A percentile compares a stretch with the other conserved stretches of the same genome.
Evolutionary conservation across 352 stramenopile species (phyloP).

Genomic region (Pythium oligandrum): DNA sequence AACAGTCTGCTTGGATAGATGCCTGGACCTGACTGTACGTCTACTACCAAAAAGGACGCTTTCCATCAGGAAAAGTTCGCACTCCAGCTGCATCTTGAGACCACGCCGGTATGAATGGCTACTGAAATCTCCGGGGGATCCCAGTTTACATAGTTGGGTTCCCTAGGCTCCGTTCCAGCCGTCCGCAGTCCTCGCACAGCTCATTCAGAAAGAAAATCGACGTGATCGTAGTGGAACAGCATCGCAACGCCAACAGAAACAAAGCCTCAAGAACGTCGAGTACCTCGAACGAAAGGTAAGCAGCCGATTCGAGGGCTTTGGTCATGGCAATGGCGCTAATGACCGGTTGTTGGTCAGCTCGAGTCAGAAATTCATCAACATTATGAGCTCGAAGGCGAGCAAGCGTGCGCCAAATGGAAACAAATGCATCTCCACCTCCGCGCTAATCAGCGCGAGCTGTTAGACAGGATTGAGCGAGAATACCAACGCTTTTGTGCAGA

Average conservation of each 20-base stretch:
- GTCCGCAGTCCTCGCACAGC: conserved; percentile 36
- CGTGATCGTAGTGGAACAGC: conserved; percentile 1
- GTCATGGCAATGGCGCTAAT: conserved; percentile 1
- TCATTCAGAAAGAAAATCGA: conserved; percentile 35
- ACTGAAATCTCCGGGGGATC: too few relatives aligned
- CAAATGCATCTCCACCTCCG: conserved; percentile 18
- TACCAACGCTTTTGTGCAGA: conserved; percentile 16
- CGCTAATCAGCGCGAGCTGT: conserved; percentile 11
- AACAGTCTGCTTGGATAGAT: too few relatives aligned
- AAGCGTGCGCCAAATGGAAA: conserved; percentile 48
- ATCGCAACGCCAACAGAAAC: too few relatives aligned
- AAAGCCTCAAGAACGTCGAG: conserved; percentile 26
- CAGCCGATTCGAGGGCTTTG: too few relatives aligned
- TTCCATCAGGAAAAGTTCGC: conserved; percentile 34
- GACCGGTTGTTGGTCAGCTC: conserved; percentile 20
- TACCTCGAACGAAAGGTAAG: conserved; percentile 49
- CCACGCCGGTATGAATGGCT: conserved; percentile 25
- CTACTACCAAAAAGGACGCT: conserved; percentile 7
- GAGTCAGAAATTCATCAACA: conserved; percentile 55
- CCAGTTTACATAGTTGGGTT: neutral
- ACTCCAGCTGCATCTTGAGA: conserved; percentile 45
- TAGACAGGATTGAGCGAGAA: conserved; percentile 26
- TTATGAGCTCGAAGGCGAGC: conserved; percentile 45
- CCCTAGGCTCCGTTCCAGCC: conserved; percentile 49
- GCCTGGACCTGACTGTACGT: too few relatives aligned